Evolutionary conservation across 108 stramenopile genomes (phyloP), one percentile per base, ranked within the genome.

Genomic region (Discostella pseudostelligera): DNA sequence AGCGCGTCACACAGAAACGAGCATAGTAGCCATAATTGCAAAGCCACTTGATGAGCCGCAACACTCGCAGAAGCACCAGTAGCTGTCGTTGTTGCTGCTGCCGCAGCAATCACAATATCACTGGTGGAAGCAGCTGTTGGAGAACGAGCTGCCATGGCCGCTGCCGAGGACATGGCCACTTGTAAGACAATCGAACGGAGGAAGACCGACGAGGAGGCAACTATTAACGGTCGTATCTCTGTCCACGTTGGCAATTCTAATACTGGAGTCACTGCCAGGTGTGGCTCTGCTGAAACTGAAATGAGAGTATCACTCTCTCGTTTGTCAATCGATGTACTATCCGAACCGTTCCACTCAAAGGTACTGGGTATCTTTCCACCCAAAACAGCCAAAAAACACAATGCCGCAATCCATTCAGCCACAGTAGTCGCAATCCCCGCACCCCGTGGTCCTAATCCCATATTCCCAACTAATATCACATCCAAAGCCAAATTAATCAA

Each of bases 401-500:
- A 36, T 1, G 92, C 89, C 40, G 81, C 72, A 39, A 94, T 85
- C 86, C 87, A 90, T 67, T 94, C 92, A 0, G 92, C 89, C 11
- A 80, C 73, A 1, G 89, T 94, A 3, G 92, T 94, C 10, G 92
- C 92, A 68, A 94, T 89, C 10, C 88, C 89, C 1, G 89, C 92
- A 25, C 92, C 92, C 39, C 65, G 59, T 9, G 89, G 89, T 14
- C 92, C 89, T 69, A 89, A 62, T n/a, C 73, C 76, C 20, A 65
- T 44, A 16, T 65, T 67, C 3, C 57, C 78, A 46, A 94, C 88
- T 17, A 90, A 65, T 7, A 85, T 55, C 21, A 89, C 64, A 67
- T 94, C 92, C 37, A 94, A 69, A 2, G 62, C 39, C 25, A 94
- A 72, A 61, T 94, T 94, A 13, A 94, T 57, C 3, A 81, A 10